These are phyloP conservation scores for Starmerella sp. DNA, from an alignment of 805 yeast genomes.

Conservation along the genomic window DNA sequence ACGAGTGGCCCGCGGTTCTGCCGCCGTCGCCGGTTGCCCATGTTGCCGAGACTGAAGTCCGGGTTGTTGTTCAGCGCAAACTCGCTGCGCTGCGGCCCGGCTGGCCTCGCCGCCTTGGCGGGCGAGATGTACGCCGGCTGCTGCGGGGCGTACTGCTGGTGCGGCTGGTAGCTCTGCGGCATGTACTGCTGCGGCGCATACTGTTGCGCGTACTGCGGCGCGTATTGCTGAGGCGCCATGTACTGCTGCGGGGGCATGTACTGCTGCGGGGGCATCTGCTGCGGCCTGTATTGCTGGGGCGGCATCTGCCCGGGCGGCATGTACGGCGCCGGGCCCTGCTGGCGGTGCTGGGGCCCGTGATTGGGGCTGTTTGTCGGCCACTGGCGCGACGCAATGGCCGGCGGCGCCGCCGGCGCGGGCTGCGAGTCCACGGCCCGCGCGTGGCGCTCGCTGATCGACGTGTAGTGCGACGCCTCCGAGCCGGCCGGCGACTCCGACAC, in stretches of 20 bases:
- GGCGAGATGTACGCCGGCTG: conserved; percentile 4
- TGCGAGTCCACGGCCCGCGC: not conserved
- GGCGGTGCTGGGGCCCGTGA: not conserved
- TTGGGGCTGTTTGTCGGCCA: not conserved
- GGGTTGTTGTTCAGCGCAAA: conserved; percentile 21
- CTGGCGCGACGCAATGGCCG: not conserved
- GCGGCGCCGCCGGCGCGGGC: not conserved
- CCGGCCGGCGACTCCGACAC: conserved; percentile 8
- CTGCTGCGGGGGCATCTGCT: not conserved
- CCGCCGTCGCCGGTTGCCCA: conserved; percentile 9
- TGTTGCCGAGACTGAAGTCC: conserved; percentile 19
- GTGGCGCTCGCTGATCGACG: conserved; percentile 17
- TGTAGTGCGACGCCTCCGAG: conserved; percentile 17
- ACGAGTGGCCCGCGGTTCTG: not conserved
- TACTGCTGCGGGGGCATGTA: not conserved
- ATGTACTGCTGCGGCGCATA: not conserved
- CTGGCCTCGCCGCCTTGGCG: not conserved
- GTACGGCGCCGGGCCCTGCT: not conserved
- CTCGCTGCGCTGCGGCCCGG: conserved; percentile 15
- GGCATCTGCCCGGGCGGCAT: conserved; percentile 1
- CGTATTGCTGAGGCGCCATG: not conserved
- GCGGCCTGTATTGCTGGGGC: not conserved
- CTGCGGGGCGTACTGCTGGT: not conserved
- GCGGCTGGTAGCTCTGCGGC: not conserved
- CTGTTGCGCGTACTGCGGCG: not conserved